Conservation (phyloP, 1,284 basidiomycete genomes). For the Anthracocystis panici-leucophaei region DNA sequence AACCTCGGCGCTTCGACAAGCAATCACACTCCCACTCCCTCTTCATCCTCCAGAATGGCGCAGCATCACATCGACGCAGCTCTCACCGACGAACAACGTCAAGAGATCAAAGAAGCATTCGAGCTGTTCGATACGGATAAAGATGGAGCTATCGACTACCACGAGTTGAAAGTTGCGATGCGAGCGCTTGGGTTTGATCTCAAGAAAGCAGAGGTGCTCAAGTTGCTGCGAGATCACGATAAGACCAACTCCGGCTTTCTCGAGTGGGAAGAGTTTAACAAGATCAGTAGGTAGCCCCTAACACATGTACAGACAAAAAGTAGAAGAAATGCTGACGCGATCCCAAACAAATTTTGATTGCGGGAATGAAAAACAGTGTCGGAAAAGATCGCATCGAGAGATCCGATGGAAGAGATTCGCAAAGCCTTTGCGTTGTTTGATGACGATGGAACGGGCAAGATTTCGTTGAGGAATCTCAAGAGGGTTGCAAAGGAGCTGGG, state of each 20-base stretch:
- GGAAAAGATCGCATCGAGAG: slow-evolving; percentile 88
- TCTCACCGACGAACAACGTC: slow-evolving; percentile 92
- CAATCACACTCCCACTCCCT: slow-evolving; percentile 31
- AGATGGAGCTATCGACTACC: slow-evolving; percentile 85
- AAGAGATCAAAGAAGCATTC: slow-evolving; percentile 98
- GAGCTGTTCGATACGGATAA: slow-evolving; percentile 99
- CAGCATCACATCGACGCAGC: slow-evolving; percentile 41
- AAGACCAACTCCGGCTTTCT: slow-evolving; percentile 89
- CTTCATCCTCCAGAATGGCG: slow-evolving; percentile 31
- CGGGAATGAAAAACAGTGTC: slow-evolving; percentile 78
- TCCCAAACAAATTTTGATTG: background rate
- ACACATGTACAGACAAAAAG: background rate
- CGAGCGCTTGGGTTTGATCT: slow-evolving; percentile 96
- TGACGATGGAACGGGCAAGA: slow-evolving; percentile 94
- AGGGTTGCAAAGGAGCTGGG: slow-evolving; percentile 97
- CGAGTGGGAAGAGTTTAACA: slow-evolving; percentile 93
- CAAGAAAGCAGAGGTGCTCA: slow-evolving; percentile 97
- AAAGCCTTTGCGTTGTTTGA: slow-evolving; percentile 96
- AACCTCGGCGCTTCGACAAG: slow-evolving; percentile 33
- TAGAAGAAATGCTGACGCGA: background rate
- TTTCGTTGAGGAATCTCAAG: slow-evolving; percentile 88
- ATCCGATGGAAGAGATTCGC: slow-evolving; percentile 95
- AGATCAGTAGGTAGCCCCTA: slow-evolving; percentile 85
- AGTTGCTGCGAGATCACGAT: slow-evolving; percentile 91
- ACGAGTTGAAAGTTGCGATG: slow-evolving; percentile 99